Percentiles rank a stretch among this genome's conserved stretches.
Conservation (phyloP, 202 grass and related monocot genomes). For the Alloteropsis angusta region DNA sequence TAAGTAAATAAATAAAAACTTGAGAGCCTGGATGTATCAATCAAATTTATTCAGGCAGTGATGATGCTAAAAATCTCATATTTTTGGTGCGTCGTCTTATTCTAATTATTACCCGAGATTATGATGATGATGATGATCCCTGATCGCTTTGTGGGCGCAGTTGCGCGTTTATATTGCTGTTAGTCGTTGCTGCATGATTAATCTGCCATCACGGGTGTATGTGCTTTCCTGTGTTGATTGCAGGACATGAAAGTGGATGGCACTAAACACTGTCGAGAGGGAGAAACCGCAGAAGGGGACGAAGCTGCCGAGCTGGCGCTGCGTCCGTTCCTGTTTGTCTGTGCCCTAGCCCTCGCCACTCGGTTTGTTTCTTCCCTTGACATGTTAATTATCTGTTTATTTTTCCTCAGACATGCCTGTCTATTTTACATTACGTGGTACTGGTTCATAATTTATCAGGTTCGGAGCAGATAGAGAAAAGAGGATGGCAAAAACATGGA, state of each 20-base stretch:
- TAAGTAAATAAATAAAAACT: too few species aligned
- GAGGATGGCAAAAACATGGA: too few species aligned
- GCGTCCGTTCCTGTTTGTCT: neutral
- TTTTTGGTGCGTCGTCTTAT: neutral
- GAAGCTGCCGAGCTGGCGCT: neutral
- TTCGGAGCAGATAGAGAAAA: too few species aligned
- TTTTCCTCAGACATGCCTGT: too few species aligned
- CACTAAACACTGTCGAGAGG: neutral
- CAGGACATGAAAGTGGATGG: neutral
- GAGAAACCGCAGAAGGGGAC: neutral
- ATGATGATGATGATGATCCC: neutral
- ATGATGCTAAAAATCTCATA: neutral
- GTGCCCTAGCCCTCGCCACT: neutral
- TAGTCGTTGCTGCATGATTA: neutral
- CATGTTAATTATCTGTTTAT: neutral
- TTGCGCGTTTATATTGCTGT: neutral
- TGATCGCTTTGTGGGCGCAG: neutral
- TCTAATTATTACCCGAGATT: neutral
- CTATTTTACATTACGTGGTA: too few species aligned
- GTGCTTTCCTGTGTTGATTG: neutral
- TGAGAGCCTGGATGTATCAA: neutral
- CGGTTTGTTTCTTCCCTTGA: neutral
- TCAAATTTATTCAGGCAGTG: neutral
- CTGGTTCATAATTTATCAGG: too few species aligned
- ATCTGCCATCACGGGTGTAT: neutral